Conservation (phyloP, 140 eudicot genomes). For the Oenanthe javanica region DNA sequence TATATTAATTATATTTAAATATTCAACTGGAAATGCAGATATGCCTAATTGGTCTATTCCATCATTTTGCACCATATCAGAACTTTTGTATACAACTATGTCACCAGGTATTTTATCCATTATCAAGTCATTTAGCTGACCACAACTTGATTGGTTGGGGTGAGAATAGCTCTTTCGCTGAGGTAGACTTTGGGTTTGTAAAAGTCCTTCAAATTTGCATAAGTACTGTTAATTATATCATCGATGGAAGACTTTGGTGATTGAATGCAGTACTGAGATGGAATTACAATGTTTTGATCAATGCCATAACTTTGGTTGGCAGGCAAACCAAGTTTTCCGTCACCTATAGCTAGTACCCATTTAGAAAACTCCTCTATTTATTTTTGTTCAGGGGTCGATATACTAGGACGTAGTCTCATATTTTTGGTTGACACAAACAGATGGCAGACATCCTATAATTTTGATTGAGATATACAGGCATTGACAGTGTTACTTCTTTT, state of each 20-base stretch:
- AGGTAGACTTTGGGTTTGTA: not conserved
- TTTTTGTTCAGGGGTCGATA: no score
- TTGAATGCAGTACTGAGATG: not conserved
- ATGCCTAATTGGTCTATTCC: not conserved
- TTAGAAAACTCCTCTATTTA: no score
- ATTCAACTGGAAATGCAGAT: not conserved
- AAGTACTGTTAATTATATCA: no score
- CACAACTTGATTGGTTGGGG: not conserved
- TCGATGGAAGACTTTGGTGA: not conserved
- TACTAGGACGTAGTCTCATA: not conserved
- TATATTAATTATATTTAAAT: no score
- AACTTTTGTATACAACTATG: not conserved
- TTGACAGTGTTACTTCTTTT: not conserved
- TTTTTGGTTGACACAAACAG: not conserved
- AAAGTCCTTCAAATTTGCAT: no score
- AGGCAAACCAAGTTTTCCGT: not conserved
- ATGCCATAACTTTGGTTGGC: no score
- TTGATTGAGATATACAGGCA: not conserved
- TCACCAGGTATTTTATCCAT: not conserved
- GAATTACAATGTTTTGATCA: not conserved
- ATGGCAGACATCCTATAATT: not conserved
- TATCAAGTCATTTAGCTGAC: no score
- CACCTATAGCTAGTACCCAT: not conserved
- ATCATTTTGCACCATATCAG: not conserved
- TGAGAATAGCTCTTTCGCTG: not conserved